Conservation (phyloP, 805 yeast genomes). For the Metschnikowia cerradonensis region DNA sequence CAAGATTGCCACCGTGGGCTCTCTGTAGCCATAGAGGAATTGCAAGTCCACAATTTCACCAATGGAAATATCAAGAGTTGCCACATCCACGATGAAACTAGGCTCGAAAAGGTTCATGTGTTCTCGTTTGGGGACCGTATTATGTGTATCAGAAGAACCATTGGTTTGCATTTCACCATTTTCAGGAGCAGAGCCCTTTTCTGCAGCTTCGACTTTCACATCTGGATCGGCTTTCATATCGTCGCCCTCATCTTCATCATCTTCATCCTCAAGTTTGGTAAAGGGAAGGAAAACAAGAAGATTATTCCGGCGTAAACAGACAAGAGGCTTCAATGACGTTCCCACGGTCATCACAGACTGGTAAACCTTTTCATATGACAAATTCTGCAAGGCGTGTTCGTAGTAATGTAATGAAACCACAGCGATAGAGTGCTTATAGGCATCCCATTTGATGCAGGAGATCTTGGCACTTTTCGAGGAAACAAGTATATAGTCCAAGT, state of each 20-base stretch:
- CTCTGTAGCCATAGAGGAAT: slow-evolving; percentile 70
- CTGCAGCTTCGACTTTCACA: slow-evolving; percentile 2
- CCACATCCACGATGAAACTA: slow-evolving; percentile 58
- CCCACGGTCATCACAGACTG: slow-evolving; percentile 53
- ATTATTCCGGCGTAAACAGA: slow-evolving; percentile 61
- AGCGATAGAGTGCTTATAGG: slow-evolving; percentile 45
- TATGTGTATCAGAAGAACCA: neutral
- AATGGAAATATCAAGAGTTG: slow-evolving; percentile 53
- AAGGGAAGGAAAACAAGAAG: slow-evolving; percentile 71
- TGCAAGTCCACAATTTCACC: slow-evolving; percentile 65
- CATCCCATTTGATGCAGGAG: slow-evolving; percentile 72
- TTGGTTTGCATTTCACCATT: neutral
- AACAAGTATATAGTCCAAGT: slow-evolving; percentile 58
- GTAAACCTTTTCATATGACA: slow-evolving; percentile 41
- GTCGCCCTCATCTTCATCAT: slow-evolving; percentile 36
- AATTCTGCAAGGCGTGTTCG: slow-evolving; percentile 59
- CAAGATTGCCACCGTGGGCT: slow-evolving; percentile 75
- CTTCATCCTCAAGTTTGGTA: slow-evolving; percentile 37
- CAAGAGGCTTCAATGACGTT: slow-evolving; percentile 51
- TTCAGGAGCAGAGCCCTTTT: neutral
- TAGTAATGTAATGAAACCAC: slow-evolving; percentile 84
- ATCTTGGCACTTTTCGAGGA: slow-evolving; percentile 74
- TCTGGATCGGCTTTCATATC: slow-evolving; percentile 14
- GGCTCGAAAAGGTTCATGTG: slow-evolving; percentile 35
- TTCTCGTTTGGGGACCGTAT: neutral